These are phyloP conservation scores for Sarocladiaceae sp. DNA, from an alignment of 2,329 filamentous ascomycete species.

Conservation along the genomic window DNA sequence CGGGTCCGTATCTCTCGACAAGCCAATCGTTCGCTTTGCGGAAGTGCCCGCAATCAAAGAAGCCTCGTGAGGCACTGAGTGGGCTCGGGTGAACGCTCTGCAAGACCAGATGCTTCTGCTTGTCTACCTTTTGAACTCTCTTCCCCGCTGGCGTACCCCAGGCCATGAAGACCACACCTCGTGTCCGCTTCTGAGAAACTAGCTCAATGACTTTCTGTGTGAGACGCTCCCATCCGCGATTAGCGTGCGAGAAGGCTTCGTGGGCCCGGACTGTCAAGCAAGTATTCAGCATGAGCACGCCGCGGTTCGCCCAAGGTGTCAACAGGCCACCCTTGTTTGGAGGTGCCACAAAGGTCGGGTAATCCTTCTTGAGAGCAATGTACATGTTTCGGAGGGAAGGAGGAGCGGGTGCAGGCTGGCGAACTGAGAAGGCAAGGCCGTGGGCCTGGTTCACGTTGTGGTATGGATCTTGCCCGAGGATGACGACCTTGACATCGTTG, in stretches of 20 bases:
- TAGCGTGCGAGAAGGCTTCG: conserved; percentile 79
- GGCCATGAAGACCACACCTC: conserved; percentile 89
- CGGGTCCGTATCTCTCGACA: conserved; percentile 69
- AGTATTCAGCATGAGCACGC: conserved; percentile 90
- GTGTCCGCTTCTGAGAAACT: conserved; percentile 69
- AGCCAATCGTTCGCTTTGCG: conserved; percentile 83
- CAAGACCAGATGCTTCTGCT: conserved; percentile 72
- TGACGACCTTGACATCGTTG: conserved; percentile 82
- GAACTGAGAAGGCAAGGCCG: conserved; percentile 92
- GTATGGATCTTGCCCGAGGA: conserved; percentile 95
- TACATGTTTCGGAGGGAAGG: conserved; percentile 95
- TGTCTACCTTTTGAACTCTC: conserved; percentile 70
- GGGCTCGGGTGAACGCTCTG: conserved; percentile 90
- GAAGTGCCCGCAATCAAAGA: conserved; percentile 81
- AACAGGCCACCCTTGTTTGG: conserved; percentile 77
- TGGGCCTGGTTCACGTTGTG: conserved; percentile 95
- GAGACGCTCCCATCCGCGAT: conserved; percentile 87
- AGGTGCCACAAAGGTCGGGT: conserved; percentile 72
- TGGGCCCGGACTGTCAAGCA: conserved; percentile 90
- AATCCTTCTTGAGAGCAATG: conserved; percentile 80
- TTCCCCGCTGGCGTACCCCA: conserved; percentile 87
- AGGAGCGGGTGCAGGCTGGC: conserved; percentile 80
- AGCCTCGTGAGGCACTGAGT: conserved; percentile 78
- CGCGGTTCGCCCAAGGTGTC: conserved; percentile 89
- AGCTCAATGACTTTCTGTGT: conserved; percentile 90